Conservation (phyloP, 2,329 filamentous ascomycete genomes). For the Calonectria montana region DNA sequence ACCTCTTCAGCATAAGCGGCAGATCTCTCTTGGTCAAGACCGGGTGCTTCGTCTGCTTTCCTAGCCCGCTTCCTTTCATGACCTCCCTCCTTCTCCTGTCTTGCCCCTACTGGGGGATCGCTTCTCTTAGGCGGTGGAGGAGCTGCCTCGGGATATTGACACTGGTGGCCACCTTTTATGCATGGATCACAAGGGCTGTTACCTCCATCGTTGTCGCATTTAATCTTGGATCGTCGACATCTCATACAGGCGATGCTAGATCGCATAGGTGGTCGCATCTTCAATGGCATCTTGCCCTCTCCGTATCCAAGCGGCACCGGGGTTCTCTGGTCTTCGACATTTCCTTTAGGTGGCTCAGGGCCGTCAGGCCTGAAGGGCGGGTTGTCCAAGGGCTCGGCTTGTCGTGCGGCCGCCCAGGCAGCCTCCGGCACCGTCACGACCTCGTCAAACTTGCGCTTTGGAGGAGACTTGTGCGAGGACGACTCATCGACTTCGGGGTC, state of each 20-base stretch:
- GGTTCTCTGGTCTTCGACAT: conserved; percentile 25
- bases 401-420: conserved; percentile 13
- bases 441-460: conserved; percentile 34
- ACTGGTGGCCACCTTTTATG: conserved; percentile 76
- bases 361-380: conserved; percentile 22
- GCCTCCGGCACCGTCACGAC: conserved; percentile 26
- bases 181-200: conserved; percentile 80
- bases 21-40: conserved; percentile 51
- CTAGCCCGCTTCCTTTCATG: conserved; percentile 63
- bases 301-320: conserved; percentile 11
- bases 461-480: conserved; percentile 25
- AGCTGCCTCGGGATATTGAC: conserved; percentile 71
- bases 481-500: conserved; percentile 54
- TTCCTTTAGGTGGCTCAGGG: conserved; percentile 19
- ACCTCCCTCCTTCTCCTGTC: conserved; percentile 55
- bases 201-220: conserved; percentile 83
- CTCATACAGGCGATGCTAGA: conserved; percentile 83
- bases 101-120: conserved; percentile 50
- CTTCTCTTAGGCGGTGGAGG: conserved; percentile 54
- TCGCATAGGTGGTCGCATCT: conserved; percentile 67
- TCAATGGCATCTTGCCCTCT: conserved; percentile 27
- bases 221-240: conserved; percentile 85
- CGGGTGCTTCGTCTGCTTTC: conserved; percentile 57
- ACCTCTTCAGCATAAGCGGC: conserved; percentile 65
- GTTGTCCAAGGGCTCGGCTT: conserved; percentile 15